Conservation (phyloP, 2,329 filamentous ascomycete genomes). For the Colletotrichum truncatum region DNA sequence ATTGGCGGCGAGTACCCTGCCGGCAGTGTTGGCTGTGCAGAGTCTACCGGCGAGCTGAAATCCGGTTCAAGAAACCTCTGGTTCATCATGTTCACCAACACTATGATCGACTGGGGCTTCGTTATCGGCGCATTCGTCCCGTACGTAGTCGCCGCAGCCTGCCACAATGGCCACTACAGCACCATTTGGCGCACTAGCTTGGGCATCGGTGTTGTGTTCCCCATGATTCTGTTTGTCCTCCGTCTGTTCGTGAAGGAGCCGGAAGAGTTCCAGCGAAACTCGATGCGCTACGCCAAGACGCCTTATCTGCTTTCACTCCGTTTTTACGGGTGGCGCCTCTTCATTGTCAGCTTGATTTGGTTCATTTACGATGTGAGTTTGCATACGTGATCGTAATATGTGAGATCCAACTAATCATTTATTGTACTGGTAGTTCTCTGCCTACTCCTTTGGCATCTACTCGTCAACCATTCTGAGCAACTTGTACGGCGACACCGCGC, state of each 20-base stretch:
- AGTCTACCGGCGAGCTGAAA: slow-evolving; percentile 85
- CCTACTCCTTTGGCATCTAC: slow-evolving; percentile 89
- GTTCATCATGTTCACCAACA: slow-evolving; percentile 92
- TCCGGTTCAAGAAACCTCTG: slow-evolving; percentile 84
- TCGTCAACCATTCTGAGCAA: slow-evolving; percentile 77
- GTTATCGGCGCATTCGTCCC: slow-evolving; percentile 67
- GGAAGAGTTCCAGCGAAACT: slow-evolving; percentile 77
- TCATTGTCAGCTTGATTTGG: slow-evolving; percentile 79
- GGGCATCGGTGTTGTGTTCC: slow-evolving; percentile 82
- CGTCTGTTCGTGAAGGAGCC: slow-evolving; percentile 81
- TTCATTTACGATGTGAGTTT: slow-evolving; percentile 78
- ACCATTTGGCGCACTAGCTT: slow-evolving; percentile 86
- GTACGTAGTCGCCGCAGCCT: slow-evolving; percentile 65
- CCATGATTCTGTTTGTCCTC: slow-evolving; percentile 74
- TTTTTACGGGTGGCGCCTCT: slow-evolving; percentile 80
- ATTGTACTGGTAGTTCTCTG: slow-evolving; percentile 65
- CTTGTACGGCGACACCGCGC: slow-evolving; percentile 65
- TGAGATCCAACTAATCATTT: neutral
- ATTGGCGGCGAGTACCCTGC: slow-evolving; percentile 76
- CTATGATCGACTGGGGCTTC: slow-evolving; percentile 86
- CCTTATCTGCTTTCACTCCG: slow-evolving; percentile 64
- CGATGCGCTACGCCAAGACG: slow-evolving; percentile 69
- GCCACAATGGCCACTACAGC: slow-evolving; percentile 68
- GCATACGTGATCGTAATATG: no score
- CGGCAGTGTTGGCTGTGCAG: slow-evolving; percentile 84